Evolutionary conservation across 139 green algal genomes (phyloP).

Genomic region (Picochlorum sp.): DNA sequence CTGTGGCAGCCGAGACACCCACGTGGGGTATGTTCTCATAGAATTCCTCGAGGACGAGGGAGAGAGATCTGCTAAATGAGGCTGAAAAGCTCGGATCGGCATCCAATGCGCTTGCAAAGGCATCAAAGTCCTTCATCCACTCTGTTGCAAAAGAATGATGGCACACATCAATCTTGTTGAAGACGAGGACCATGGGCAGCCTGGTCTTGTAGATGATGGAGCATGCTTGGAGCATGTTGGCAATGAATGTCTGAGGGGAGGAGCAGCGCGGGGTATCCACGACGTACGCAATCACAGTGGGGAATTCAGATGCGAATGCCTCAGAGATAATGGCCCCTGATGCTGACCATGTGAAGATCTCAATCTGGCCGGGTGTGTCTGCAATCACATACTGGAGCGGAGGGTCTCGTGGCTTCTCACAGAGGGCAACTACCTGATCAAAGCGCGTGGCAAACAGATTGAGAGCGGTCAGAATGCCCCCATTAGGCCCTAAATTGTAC

Average conservation of each 20-base stretch:
- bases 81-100: slow-evolving; percentile 64
- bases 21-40: slow-evolving; percentile 75
- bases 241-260: slow-evolving; percentile 91
- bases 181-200: slow-evolving; percentile 91
- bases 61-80: slow-evolving; percentile 62
- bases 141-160: slow-evolving; percentile 76
- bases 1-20: slow-evolving; percentile 83
- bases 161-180: slow-evolving; percentile 94
- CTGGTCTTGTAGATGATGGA: slow-evolving; percentile 96
- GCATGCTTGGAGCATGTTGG: slow-evolving; percentile 92
- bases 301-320: slow-evolving; percentile 78
- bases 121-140: slow-evolving; percentile 91
- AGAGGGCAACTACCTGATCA: slow-evolving; percentile 85
- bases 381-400: slow-evolving; percentile 75
- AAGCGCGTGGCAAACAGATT: slow-evolving; percentile 98
- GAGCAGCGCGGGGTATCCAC: slow-evolving; percentile 84
- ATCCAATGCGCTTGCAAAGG: slow-evolving; percentile 68
- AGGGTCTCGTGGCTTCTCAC: slow-evolving; percentile 67
- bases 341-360: slow-evolving; percentile 98
- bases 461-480: slow-evolving; percentile 90
- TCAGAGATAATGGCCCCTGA: slow-evolving; percentile 88
- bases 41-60: slow-evolving; percentile 91
- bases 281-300: slow-evolving; percentile 84
- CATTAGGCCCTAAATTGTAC: slow-evolving; percentile 94
- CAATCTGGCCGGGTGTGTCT: slow-evolving; percentile 97